Evolutionary conservation across 495 filamentous ascomycete genomes (phyloP).

Genomic region (Aspergillus bertholletiae): DNA sequence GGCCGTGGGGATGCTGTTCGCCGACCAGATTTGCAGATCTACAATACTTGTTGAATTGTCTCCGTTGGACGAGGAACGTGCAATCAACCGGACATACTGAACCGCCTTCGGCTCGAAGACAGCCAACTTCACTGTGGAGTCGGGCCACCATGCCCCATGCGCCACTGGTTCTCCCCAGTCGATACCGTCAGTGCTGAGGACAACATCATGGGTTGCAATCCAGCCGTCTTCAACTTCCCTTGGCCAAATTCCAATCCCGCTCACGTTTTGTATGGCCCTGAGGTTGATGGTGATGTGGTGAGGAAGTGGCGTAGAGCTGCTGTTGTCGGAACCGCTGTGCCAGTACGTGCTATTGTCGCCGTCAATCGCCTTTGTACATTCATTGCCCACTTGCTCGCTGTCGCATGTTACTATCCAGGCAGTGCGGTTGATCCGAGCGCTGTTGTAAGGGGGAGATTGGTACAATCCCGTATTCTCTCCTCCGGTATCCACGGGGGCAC

Average conservation of each 20-base stretch:
- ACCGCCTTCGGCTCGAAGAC: slow-evolving; percentile 34
- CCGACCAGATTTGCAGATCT: slow-evolving; percentile 26
- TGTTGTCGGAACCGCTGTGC: background rate
- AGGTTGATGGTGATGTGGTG: background rate
- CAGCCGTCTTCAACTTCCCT: slow-evolving; percentile 27
- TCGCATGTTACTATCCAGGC: background rate
- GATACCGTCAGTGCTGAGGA: slow-evolving; percentile 36
- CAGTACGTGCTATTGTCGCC: background rate
- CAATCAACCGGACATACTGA: slow-evolving; percentile 41
- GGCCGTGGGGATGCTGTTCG: slow-evolving; percentile 6
- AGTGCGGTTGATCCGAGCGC: background rate
- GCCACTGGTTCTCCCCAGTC: slow-evolving; percentile 34
- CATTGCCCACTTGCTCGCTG: background rate
- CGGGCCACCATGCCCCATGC: slow-evolving; percentile 41
- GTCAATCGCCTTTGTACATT: background rate
- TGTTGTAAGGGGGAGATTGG: slow-evolving; percentile 1
- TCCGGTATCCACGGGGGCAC: background rate
- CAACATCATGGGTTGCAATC: slow-evolving; percentile 38
- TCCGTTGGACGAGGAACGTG: slow-evolving; percentile 16
- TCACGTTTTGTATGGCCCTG: slow-evolving; percentile 6
- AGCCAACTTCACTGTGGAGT: slow-evolving; percentile 33
- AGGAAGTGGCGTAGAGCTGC: background rate
- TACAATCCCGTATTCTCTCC: background rate
- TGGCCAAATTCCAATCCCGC: slow-evolving; percentile 21
- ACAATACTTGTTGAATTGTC: slow-evolving; percentile 31